These are phyloP conservation scores for Coniochaeta hoffmannii DNA, from an alignment of 2,329 filamentous ascomycete species.

Conservation along the genomic window DNA sequence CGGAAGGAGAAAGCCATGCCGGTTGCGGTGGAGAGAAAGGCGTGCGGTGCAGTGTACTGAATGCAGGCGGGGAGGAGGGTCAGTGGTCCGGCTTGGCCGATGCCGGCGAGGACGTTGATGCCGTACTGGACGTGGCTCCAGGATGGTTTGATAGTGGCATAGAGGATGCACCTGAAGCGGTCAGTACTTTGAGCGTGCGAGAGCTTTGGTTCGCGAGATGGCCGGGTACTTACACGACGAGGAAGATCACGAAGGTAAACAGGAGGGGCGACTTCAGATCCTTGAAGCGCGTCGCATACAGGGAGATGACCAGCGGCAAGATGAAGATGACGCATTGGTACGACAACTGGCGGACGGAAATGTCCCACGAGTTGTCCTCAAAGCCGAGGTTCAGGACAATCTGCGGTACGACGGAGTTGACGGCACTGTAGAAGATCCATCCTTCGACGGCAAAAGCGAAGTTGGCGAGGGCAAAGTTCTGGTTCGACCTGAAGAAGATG, in stretches of 20 bases:
- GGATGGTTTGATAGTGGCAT: constrained; percentile 33
- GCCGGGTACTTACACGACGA: constrained; percentile 30
- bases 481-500: constrained; percentile 44
- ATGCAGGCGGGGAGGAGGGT: constrained; percentile 41
- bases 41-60: constrained; percentile 45
- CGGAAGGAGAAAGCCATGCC: constrained; percentile 45
- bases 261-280: constrained; percentile 39
- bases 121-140: constrained; percentile 38
- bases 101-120: constrained; percentile 37
- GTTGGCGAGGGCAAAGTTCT: constrained; percentile 46
- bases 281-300: constrained; percentile 39
- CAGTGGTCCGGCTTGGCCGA: constrained; percentile 41
- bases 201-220: not conserved
- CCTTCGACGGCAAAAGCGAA: constrained; percentile 44
- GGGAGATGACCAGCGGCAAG: constrained; percentile 32
- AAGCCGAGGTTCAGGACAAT: constrained; percentile 42
- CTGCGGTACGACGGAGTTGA: constrained; percentile 42
- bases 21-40: constrained; percentile 43
- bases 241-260: constrained; percentile 36
- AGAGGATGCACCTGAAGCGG: constrained; percentile 29
- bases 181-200: too few species aligned
- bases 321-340: constrained; percentile 32
- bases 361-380: constrained; percentile 35
- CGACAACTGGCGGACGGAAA: constrained; percentile 39
- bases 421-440: constrained; percentile 49